Percentiles rank a stretch among this genome's conserved stretches.
Evolutionary conservation across 108 stramenopile species (phyloP).

Genomic region (Pseudonitzschia multistriata): DNA sequence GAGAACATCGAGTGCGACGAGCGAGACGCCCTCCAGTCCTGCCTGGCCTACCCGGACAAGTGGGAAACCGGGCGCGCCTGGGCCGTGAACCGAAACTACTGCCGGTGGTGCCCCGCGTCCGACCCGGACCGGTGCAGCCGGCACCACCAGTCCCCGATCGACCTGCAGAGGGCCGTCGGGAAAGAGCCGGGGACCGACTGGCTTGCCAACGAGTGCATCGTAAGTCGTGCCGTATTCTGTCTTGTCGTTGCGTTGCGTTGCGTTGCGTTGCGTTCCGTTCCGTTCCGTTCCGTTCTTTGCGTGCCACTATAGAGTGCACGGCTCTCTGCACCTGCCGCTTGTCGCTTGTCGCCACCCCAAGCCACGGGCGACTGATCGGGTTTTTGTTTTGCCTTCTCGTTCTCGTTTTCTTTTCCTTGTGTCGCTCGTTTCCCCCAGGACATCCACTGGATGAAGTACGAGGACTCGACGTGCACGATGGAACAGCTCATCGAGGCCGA

Average conservation of each 20-base stretch:
- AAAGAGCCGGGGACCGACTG: constrained; percentile 8
- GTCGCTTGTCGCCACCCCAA: not conserved
- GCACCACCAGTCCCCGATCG: constrained; percentile 44
- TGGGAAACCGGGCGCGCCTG: constrained; percentile 27
- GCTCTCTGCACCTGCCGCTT: too few relatives aligned
- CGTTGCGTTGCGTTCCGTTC: too few relatives aligned
- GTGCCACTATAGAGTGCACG: too few relatives aligned
- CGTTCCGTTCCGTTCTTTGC: too few relatives aligned
- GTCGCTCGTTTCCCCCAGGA: constrained; percentile 1
- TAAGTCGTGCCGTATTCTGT: not conserved
- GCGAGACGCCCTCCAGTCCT: constrained; percentile 7
- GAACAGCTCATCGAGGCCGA: constrained; percentile 26
- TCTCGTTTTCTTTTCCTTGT: not conserved
- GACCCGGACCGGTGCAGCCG: constrained; percentile 10
- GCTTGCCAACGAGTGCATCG: constrained; percentile 18
- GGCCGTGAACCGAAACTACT: constrained; percentile 28
- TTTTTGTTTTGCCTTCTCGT: not conserved
- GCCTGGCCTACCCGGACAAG: constrained; percentile 26
- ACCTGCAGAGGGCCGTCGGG: constrained; percentile 22
- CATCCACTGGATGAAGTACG: constrained; percentile 45
- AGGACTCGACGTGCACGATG: constrained; percentile 31
- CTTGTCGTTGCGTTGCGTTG: not conserved
- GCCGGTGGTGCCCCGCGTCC: constrained; percentile 38
- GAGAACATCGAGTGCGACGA: constrained; percentile 20
- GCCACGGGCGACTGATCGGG: not conserved